Percentiles rank a stretch among this genome's conserved stretches.
Evolutionary conservation across 805 yeast genomes (phyloP).

Genomic region (Kluyveromyces lactis): DNA sequence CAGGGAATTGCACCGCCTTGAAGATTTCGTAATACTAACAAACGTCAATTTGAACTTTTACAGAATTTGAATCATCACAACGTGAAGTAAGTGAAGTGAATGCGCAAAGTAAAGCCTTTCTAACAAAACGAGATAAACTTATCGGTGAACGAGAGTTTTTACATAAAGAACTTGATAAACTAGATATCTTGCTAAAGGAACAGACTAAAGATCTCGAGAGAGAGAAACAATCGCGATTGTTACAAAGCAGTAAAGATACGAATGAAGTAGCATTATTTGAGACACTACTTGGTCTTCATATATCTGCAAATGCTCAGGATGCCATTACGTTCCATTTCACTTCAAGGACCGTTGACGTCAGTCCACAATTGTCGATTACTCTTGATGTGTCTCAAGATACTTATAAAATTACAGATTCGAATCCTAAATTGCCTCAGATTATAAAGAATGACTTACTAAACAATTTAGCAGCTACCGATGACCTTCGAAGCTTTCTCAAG

Average conservation of each 20-base stretch:
- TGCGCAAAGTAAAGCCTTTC: conserved; percentile 30
- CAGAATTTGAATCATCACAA: conserved; percentile 19
- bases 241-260: conserved; percentile 39
- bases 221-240: conserved; percentile 29
- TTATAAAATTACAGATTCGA: conserved; percentile 31
- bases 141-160: conserved; percentile 23
- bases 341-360: conserved; percentile 14
- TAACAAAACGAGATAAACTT: conserved; percentile 30
- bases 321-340: conserved; percentile 40
- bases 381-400: conserved; percentile 38
- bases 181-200: conserved; percentile 26
- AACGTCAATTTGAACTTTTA: too few relatives aligned
- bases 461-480: conserved; percentile 11
- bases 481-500: conserved; percentile 15
- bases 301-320: conserved; percentile 43
- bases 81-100: conserved; percentile 28
- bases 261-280: conserved; percentile 49
- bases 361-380: conserved; percentile 30
- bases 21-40: too few relatives aligned
- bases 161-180: conserved; percentile 26
- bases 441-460: conserved; percentile 7
- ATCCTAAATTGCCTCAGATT: conserved; percentile 32
- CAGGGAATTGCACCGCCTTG: too few relatives aligned
- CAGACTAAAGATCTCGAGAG: conserved; percentile 28
- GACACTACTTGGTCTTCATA: conserved; percentile 43